Conservation (phyloP, 2,329 filamentous ascomycete species). For the Chaetomium olivaceum region DNA sequence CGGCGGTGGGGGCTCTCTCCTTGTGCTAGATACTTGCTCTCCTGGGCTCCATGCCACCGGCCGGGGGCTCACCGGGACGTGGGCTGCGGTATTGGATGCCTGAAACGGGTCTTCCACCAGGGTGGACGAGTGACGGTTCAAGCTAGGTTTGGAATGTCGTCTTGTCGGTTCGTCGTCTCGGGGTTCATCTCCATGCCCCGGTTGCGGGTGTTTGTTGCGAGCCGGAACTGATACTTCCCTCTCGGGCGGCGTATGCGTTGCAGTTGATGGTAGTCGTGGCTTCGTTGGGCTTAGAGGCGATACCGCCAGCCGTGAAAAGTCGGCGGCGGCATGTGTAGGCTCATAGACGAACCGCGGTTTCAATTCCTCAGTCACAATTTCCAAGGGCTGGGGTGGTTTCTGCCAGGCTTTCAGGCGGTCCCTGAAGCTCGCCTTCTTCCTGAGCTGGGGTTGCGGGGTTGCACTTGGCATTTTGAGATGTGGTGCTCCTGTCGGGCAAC, state of each 20-base stretch:
- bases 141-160: not conserved
- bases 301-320: conserved; percentile 35
- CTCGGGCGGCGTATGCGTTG: conserved; percentile 15
- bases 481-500: conserved; percentile 1
- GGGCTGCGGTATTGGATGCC: conserved; percentile 8
- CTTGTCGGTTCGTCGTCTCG: not conserved
- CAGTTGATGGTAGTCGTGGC: not conserved
- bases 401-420: conserved; percentile 31
- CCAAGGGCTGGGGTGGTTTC: conserved; percentile 14
- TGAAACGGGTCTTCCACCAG: conserved; percentile 18
- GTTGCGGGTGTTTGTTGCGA: not conserved
- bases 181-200: not conserved
- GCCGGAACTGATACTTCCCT: not conserved
- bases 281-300: conserved; percentile 22
- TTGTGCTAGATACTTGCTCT: not conserved
- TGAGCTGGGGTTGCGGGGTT: conserved; percentile 24
- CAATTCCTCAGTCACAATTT: conserved; percentile 33
- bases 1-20: not conserved
- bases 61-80: conserved; percentile 12
- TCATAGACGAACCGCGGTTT: conserved; percentile 31
- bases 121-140: conserved; percentile 17
- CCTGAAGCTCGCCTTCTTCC: conserved; percentile 31
- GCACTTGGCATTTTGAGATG: conserved; percentile 16
- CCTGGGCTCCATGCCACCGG: not conserved
- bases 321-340: conserved; percentile 37